These are phyloP conservation scores for Craspedostauros australis DNA, from an alignment of 108 stramenopile species.

Conservation along the genomic window DNA sequence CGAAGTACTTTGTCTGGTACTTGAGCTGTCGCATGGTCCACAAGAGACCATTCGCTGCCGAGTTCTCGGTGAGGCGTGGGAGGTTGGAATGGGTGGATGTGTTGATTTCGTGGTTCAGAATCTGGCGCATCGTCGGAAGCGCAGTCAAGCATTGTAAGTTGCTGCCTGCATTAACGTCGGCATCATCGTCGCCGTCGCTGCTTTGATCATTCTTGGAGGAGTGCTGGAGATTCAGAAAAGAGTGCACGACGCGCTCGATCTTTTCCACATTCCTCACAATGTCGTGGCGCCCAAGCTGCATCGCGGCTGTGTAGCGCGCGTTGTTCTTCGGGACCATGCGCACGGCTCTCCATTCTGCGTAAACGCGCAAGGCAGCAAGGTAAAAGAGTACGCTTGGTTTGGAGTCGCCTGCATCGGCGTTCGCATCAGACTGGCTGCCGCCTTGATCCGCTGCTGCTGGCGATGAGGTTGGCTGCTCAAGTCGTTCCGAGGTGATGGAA, in stretches of 20 bases:
- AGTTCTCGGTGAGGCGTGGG: slow-evolving; percentile 51
- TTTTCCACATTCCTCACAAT: slow-evolving; percentile 71
- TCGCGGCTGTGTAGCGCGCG: slow-evolving; percentile 70
- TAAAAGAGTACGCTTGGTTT: too few relatives aligned
- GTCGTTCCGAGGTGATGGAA: too few relatives aligned
- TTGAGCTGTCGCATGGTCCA: slow-evolving; percentile 61
- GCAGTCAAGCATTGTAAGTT: background rate
- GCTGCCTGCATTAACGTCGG: background rate
- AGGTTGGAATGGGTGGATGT: slow-evolving; percentile 32
- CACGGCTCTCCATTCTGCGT: slow-evolving; percentile 71
- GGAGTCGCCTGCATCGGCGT: too few relatives aligned
- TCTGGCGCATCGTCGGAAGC: slow-evolving; percentile 48
- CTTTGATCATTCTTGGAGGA: background rate
- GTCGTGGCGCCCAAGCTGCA: slow-evolving; percentile 65
- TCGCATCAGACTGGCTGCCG: too few relatives aligned
- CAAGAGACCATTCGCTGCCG: slow-evolving; percentile 60
- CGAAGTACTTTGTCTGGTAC: slow-evolving; percentile 57
- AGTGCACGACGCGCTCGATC: slow-evolving; percentile 54
- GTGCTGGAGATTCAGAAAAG: slow-evolving; percentile 26
- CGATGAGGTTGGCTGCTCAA: too few relatives aligned
- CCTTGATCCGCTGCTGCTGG: too few relatives aligned
- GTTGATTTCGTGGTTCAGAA: slow-evolving; percentile 46
- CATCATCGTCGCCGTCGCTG: background rate
- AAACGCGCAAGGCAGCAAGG: slow-evolving; percentile 59
- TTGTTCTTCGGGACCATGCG: slow-evolving; percentile 70